Evolutionary conservation across 495 filamentous ascomycete species (phyloP), one percentile per base, ranked within the genome.

Genomic region (Schizothecium vesticola): DNA sequence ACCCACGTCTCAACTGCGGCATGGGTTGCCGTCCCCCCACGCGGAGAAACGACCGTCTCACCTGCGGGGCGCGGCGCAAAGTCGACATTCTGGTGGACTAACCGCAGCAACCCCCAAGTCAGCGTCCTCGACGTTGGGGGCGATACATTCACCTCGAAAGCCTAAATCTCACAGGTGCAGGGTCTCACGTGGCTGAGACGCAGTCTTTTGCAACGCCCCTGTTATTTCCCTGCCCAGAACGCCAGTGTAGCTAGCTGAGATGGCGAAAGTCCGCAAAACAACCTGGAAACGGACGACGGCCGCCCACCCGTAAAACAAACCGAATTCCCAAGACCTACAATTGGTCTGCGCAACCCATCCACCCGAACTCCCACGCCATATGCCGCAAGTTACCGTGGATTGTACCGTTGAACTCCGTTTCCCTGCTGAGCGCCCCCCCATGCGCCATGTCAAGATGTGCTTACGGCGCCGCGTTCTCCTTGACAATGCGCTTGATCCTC

Each of bases 401-500:
- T 76, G 43, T 51, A 8, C 43, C 43, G 43, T 51, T n/a, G 6
- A 51, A 51, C 23, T 51, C 58, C 43, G 7, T 66, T 64, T 23
- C 61, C 29, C 13, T 31, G 13, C 29, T 13, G n/a, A 63, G 28
- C 29, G n/a, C 3, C 21, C 16, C 12, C 33, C 24, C n/a, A 55
- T 19, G 36, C 23, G n/a, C 16, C 70, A 8, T 28, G 24, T 36
- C 69, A 13, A 67, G 1, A 29, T 19, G 57, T 31, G 26, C 36
- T 67, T 71, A 79, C 33, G 77, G 78, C 19, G 90, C 88, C 19
- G 90, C 91, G 75, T 97, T 97, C 29, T 96, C 92, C 70, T 86
- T 88, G 24, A 99, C 95, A 43, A 96, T 89, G 56, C 91, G 88
- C 76, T 87, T 89, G 24, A 99, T 89, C 66, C 92, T 91, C 78